These are phyloP conservation scores for Serendipita vermifera DNA, from an alignment of 768 basidiomycete species.

Conservation along the genomic window DNA sequence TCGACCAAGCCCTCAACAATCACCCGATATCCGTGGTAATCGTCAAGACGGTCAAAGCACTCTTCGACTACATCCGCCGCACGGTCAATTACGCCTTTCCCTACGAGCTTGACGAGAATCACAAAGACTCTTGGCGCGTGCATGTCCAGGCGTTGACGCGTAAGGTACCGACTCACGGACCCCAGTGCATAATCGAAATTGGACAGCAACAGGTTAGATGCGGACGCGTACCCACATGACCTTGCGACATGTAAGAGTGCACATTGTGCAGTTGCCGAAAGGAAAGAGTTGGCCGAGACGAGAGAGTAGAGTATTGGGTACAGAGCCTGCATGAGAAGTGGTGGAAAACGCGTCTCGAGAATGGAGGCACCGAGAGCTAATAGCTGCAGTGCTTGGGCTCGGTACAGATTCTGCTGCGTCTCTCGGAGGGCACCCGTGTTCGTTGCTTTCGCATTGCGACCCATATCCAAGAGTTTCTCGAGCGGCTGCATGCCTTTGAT, in stretches of 20 bases:
- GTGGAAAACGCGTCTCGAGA: slow-evolving; percentile 55
- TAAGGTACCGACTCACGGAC: slow-evolving; percentile 71
- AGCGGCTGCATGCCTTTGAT: slow-evolving; percentile 52
- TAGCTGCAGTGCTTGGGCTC: slow-evolving; percentile 55
- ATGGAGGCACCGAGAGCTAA: slow-evolving; percentile 60
- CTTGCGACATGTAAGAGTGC: slow-evolving; percentile 57
- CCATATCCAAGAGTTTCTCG: slow-evolving; percentile 32
- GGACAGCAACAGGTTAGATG: slow-evolving; percentile 75
- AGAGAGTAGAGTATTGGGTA: slow-evolving; percentile 83
- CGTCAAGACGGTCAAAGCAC: slow-evolving; percentile 91
- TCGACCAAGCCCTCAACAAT: slow-evolving; percentile 80
- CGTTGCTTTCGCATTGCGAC: slow-evolving; percentile 19
- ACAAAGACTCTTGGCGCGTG: slow-evolving; percentile 82
- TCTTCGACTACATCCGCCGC: slow-evolving; percentile 94
- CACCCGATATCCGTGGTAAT: slow-evolving; percentile 83
- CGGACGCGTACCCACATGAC: slow-evolving; percentile 77
- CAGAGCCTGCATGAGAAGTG: slow-evolving; percentile 60
- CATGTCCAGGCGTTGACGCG: slow-evolving; percentile 67
- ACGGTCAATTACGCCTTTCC: slow-evolving; percentile 70
- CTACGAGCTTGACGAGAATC: slow-evolving; percentile 75
- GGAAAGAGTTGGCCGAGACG: slow-evolving; percentile 52
- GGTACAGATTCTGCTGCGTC: slow-evolving; percentile 54
- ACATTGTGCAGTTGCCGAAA: slow-evolving; percentile 64
- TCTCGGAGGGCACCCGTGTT: slow-evolving; percentile 13
- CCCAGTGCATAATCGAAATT: slow-evolving; percentile 97